These are phyloP conservation scores for Paraconiothyrium sp. DNA, from an alignment of 2,329 filamentous ascomycete genomes.

Conservation along the genomic window DNA sequence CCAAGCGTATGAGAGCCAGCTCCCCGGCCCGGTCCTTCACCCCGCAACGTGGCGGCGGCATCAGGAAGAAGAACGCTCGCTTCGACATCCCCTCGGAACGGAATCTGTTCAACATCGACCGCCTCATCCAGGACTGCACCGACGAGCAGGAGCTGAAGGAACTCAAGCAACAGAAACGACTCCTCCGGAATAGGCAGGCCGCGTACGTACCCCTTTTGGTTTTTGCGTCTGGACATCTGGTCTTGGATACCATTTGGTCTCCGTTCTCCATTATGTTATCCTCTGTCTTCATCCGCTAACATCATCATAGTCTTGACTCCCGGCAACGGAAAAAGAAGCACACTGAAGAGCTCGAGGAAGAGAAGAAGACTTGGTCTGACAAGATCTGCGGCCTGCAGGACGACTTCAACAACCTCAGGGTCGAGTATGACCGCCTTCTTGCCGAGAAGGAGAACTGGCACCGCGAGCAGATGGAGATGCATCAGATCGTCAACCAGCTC, in stretches of 20 bases:
- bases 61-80: constrained; percentile 98
- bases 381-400: constrained; percentile 82
- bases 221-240: constrained; percentile 28
- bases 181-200: constrained; percentile 94
- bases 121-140: constrained; percentile 85
- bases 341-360: constrained; percentile 93
- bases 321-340: constrained; percentile 98
- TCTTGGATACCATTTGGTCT: constrained; percentile 43
- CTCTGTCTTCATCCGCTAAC: constrained; percentile 46
- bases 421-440: constrained; percentile 63
- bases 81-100: constrained; percentile 96
- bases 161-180: constrained; percentile 96
- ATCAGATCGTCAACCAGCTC: constrained; percentile 78
- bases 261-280: constrained; percentile 26
- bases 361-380: constrained; percentile 90
- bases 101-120: constrained; percentile 93
- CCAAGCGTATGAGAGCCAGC: constrained; percentile 69
- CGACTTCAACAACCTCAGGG: constrained; percentile 73
- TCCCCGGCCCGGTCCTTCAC: constrained; percentile 79
- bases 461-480: constrained; percentile 77
- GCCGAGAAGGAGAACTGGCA: constrained; percentile 72
- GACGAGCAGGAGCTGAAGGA: constrained; percentile 97
- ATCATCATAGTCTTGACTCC: constrained; percentile 79
- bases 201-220: constrained; percentile 70
- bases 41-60: constrained; percentile 81